These are phyloP conservation scores for Diddensiella caesifluorescens DNA, from an alignment of 805 yeast species.

Conservation along the genomic window DNA sequence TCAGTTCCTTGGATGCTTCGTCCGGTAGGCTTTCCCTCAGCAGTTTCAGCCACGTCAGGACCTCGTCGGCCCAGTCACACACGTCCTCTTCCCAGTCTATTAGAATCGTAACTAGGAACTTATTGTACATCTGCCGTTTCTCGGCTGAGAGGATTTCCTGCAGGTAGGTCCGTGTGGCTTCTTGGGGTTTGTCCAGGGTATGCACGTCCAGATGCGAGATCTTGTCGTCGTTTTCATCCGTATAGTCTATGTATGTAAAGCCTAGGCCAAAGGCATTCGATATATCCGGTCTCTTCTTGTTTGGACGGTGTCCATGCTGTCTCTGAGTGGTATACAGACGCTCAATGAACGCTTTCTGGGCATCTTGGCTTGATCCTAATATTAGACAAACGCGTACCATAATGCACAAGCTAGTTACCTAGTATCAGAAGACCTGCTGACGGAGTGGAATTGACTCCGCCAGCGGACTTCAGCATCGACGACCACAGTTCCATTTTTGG, in stretches of 20 bases:
- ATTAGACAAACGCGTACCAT: neutral
- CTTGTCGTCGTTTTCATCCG: constrained; percentile 24
- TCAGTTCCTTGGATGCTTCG: constrained; percentile 1
- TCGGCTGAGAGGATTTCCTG: constrained; percentile 15
- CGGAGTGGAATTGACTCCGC: neutral
- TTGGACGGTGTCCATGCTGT: neutral
- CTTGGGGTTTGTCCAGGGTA: constrained; percentile 16
- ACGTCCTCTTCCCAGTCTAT: constrained; percentile 19
- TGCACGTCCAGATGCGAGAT: constrained; percentile 20
- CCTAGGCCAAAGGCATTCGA: constrained; percentile 25
- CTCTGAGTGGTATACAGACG: neutral
- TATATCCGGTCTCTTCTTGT: neutral
- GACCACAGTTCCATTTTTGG: constrained; percentile 5
- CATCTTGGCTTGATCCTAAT: constrained; percentile 5
- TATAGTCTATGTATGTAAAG: constrained; percentile 25
- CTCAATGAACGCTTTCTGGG: constrained; percentile 5
- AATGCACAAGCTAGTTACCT: neutral
- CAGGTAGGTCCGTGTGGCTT: constrained; percentile 13
- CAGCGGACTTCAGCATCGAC: constrained; percentile 5
- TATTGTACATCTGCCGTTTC: constrained; percentile 4
- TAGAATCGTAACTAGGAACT: constrained; percentile 9
- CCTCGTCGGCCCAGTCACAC: constrained; percentile 18
- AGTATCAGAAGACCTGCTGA: neutral
- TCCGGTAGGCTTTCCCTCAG: constrained; percentile 13
- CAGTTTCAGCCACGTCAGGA: constrained; percentile 18